Percentiles rank a stretch among this genome's conserved stretches.
Conservation (phyloP, 108 stramenopile species). For the Pelagomonas calceolata region DNA sequence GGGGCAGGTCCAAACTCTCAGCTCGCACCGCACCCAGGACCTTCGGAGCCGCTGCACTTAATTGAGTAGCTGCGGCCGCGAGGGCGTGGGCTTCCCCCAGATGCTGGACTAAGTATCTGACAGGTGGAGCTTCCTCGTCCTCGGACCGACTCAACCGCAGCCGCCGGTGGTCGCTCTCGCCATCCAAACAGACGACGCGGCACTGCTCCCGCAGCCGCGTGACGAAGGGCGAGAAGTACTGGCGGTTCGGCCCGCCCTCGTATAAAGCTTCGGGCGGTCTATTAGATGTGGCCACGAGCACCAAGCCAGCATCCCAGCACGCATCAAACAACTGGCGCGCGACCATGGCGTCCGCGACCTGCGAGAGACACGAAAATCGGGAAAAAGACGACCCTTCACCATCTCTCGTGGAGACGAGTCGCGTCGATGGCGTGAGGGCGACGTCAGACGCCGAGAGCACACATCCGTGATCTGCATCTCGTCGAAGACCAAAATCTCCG, state of each 20-base stretch:
- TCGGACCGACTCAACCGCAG: no score
- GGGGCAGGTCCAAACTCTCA: neutral
- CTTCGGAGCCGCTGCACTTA: no score
- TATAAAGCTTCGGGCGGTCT: conserved; percentile 40
- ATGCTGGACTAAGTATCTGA: neutral
- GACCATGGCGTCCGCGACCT: conserved; percentile 52
- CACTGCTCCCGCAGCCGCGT: conserved; percentile 16
- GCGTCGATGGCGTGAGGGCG: no score
- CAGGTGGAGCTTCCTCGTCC: no score
- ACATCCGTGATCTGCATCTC: conserved; percentile 43
- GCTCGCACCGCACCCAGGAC: no score
- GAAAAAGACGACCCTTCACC: no score
- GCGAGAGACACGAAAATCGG: no score
- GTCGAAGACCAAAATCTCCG: conserved; percentile 31
- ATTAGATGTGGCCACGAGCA: conserved; percentile 52
- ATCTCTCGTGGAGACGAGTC: no score
- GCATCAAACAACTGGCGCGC: conserved; percentile 20
- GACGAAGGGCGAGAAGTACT: conserved; percentile 46
- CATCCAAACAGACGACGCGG: conserved; percentile 10
- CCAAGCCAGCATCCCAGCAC: conserved; percentile 21
- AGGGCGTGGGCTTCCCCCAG: neutral
- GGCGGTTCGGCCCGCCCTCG: conserved; percentile 45
- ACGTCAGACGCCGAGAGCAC: no score
- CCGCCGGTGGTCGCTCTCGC: conserved; percentile 11
- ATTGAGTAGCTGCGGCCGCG: no score